These are phyloP conservation scores for Medicago lupulina DNA, from an alignment of 306 rosid genomes.

Conservation along the genomic window DNA sequence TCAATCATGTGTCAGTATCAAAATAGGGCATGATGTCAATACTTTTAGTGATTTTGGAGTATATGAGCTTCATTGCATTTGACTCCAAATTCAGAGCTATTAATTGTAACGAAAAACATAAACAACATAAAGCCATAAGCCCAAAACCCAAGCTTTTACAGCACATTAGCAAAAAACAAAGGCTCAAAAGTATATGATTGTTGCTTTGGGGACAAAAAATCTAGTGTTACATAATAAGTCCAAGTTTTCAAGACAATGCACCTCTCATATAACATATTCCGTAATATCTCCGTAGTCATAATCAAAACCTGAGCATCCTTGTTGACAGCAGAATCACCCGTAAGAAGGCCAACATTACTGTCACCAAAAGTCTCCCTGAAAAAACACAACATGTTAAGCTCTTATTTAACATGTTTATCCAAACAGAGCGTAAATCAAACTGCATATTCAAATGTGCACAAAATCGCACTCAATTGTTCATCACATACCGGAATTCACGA, in stretches of 20 bases:
- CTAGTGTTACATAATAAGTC: background rate
- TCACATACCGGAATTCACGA: constrained; percentile 84
- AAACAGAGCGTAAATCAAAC: too few relatives aligned
- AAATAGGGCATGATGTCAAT: background rate
- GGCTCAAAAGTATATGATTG: background rate
- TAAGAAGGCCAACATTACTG: constrained; percentile 87
- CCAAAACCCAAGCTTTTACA: constrained; percentile 2
- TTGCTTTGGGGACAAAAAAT: constrained; percentile 17
- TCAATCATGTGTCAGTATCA: background rate
- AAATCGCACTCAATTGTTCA: background rate
- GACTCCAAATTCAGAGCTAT: background rate
- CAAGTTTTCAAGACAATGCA: constrained; percentile 38
- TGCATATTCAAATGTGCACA: background rate
- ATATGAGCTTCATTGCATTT: background rate
- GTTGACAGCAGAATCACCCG: constrained; percentile 89
- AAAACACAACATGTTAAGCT: constrained; percentile 38
- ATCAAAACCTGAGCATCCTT: constrained; percentile 90
- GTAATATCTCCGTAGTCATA: constrained; percentile 97
- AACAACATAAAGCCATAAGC: constrained; percentile 15
- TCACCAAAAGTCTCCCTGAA: constrained; percentile 87
- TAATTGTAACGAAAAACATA: background rate
- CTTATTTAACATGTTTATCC: too few relatives aligned
- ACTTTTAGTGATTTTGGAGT: background rate
- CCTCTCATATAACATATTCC: constrained; percentile 98
- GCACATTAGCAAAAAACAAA: background rate